phyloP scores from a whole-genome alignment of 768 basidiomycete species.

The Podaxis pistillaris region DNA sequence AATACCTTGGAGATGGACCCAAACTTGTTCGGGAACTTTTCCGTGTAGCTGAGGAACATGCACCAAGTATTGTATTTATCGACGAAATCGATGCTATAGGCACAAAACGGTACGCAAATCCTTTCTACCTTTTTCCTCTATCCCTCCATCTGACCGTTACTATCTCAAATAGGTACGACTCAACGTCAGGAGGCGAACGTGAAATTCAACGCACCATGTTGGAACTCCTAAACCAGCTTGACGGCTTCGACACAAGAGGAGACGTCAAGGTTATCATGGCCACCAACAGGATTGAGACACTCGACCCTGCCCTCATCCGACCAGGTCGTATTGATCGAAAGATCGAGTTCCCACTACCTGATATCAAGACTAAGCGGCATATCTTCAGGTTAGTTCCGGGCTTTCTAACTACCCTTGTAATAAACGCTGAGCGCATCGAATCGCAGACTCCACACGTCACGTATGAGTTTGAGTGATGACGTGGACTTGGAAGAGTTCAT shows the following conservation, averaged over 20 bases:
- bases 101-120: constrained; percentile 78
- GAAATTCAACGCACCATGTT: constrained; percentile 99
- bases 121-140: constrained; percentile 4
- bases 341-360: constrained; percentile 97
- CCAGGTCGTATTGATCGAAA: constrained; percentile 99
- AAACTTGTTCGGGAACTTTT: constrained; percentile 98
- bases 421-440: neutral
- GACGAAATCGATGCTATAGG: constrained; percentile 99
- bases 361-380: constrained; percentile 98
- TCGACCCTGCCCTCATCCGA: constrained; percentile 97
- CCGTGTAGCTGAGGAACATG: constrained; percentile 95
- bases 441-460: constrained; percentile 81
- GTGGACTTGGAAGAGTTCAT: constrained; percentile 97
- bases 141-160: neutral
- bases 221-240: constrained; percentile 96
- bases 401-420: neutral
- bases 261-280: constrained; percentile 99
- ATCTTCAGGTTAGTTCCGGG: constrained; percentile 75
- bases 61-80: constrained; percentile 98
- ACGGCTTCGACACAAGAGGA: constrained; percentile 99
- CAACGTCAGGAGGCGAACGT: constrained; percentile 96
- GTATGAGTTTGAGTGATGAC: constrained; percentile 87
- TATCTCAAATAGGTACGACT: constrained; percentile 74
- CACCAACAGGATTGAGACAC: constrained; percentile 94
- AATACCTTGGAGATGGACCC: constrained; percentile 98